phyloP scores from a whole-genome alignment of 352 stramenopile species.

The Phytophthora pisi region DNA sequence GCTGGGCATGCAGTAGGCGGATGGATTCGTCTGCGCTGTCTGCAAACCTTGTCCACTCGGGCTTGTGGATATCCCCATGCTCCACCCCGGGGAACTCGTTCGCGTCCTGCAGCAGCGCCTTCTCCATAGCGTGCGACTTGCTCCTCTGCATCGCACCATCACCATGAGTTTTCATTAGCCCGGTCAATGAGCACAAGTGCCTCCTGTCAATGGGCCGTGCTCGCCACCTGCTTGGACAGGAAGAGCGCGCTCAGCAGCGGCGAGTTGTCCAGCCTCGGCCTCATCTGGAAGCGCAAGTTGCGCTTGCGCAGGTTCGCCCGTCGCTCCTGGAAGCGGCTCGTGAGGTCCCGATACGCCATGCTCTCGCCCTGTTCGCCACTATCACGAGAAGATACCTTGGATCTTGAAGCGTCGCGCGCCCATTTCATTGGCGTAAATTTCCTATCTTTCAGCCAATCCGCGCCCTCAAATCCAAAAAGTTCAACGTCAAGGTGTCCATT shows the following conservation, averaged over 20 bases:
- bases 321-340: slow-evolving; percentile 47
- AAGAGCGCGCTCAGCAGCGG: slow-evolving; percentile 55
- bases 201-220: neutral
- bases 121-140: slow-evolving; percentile 65
- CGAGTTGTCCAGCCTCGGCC: slow-evolving; percentile 43
- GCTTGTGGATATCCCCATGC: slow-evolving; percentile 40
- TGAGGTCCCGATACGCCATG: slow-evolving; percentile 76
- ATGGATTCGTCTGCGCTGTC: slow-evolving; percentile 73
- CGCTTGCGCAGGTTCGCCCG: slow-evolving; percentile 56
- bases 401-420: slow-evolving; percentile 57
- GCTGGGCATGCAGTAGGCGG: slow-evolving; percentile 69
- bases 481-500: slow-evolving; percentile 26
- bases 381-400: slow-evolving; percentile 14
- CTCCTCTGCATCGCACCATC: slow-evolving; percentile 34
- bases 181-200: too few relatives aligned
- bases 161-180: neutral
- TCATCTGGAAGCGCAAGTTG: slow-evolving; percentile 66
- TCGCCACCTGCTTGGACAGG: slow-evolving; percentile 53
- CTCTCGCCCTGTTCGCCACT: neutral
- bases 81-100: slow-evolving; percentile 44
- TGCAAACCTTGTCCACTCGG: slow-evolving; percentile 67
- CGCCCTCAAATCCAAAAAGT: slow-evolving; percentile 1
- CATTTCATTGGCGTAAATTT: slow-evolving; percentile 25
- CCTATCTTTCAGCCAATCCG: slow-evolving; percentile 22
- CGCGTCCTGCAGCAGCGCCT: slow-evolving; percentile 63